A percentile compares a stretch with the other conserved stretches of the same genome.
Evolutionary conservation across 2,329 filamentous ascomycete species (phyloP).

Genomic region (Purpureocillium lavendulum): DNA sequence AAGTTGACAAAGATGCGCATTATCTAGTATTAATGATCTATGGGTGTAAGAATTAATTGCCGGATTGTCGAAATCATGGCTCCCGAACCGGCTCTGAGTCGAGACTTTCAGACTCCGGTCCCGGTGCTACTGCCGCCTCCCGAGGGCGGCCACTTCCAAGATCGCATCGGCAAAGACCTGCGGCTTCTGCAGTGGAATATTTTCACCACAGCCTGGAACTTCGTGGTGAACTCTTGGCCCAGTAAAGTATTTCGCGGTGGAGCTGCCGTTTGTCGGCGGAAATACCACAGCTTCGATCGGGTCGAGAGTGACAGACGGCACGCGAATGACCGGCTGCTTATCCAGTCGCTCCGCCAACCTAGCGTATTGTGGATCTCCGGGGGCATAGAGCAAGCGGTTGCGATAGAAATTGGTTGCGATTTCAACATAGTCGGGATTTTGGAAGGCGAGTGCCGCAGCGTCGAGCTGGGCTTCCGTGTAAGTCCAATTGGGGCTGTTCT

Average conservation of each 20-base stretch:
- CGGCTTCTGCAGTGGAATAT: constrained; percentile 7
- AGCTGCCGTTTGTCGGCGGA: constrained; percentile 4
- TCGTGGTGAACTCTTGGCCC: constrained; percentile 8
- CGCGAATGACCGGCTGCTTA: constrained; percentile 5
- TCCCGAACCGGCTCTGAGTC: too few relatives aligned
- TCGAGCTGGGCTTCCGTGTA: background rate
- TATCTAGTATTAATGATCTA: too few relatives aligned
- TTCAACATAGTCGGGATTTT: constrained; percentile 4
- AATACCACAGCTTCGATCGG: constrained; percentile 5
- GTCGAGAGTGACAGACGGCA: constrained; percentile 7
- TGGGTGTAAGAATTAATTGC: too few relatives aligned
- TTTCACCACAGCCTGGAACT: constrained; percentile 6
- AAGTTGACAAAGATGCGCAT: too few relatives aligned
- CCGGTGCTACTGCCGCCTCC: too few relatives aligned
- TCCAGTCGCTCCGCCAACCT: constrained; percentile 1
- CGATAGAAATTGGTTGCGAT: constrained; percentile 5
- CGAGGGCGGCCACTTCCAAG: constrained; percentile 2
- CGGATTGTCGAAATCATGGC: too few relatives aligned
- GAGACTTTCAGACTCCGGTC: too few relatives aligned
- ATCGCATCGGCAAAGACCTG: constrained; percentile 7
- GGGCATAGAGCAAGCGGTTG: constrained; percentile 4
- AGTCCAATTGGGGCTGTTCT: constrained; percentile 1
- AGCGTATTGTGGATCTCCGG: constrained; percentile 4
- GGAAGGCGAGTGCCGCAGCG: constrained; percentile 1
- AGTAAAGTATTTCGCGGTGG: constrained; percentile 4